Conservation (phyloP, 768 basidiomycete genomes). For the Fibroporia radiculosa region DNA sequence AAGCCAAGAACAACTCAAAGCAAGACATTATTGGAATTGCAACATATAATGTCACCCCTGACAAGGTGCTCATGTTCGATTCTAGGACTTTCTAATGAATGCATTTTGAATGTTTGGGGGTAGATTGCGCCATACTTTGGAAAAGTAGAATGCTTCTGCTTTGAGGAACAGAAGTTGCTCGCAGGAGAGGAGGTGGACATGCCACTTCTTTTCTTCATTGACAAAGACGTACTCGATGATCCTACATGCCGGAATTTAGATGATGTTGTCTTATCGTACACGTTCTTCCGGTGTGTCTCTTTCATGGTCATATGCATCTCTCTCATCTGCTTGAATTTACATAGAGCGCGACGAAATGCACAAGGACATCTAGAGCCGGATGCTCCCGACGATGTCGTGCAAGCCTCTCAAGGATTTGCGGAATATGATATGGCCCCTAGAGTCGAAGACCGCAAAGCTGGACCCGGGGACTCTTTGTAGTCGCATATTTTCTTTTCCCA, state of each 20-base stretch:
- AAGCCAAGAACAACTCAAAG: conserved; percentile 76
- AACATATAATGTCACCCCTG: conserved; percentile 98
- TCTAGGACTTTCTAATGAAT: not conserved
- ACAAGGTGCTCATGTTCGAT: conserved; percentile 47
- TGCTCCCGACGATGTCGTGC: conserved; percentile 70
- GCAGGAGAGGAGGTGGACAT: conserved; percentile 97
- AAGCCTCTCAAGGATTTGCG: conserved; percentile 73
- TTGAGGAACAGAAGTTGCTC: conserved; percentile 93
- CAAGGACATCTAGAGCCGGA: conserved; percentile 88
- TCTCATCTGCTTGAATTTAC: not conserved
- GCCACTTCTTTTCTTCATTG: conserved; percentile 97
- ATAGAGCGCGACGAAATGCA: conserved; percentile 78
- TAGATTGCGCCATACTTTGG: conserved; percentile 98
- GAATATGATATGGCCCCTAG: conserved; percentile 43
- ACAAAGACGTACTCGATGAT: conserved; percentile 93
- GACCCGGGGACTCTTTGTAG: not conserved
- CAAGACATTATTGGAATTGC: conserved; percentile 96
- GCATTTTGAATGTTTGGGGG: not conserved
- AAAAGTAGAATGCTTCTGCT: conserved; percentile 99
- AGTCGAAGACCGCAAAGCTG: conserved; percentile 20
- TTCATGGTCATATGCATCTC: not conserved
- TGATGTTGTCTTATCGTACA: conserved; percentile 92
- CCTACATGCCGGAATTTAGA: conserved; percentile 80
- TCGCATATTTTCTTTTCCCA: too few relatives aligned
- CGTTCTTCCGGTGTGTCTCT: conserved; percentile 92